Base-by-base conservation (phyloP, 257 asterid species). In the Primulina eburnea region DNA sequence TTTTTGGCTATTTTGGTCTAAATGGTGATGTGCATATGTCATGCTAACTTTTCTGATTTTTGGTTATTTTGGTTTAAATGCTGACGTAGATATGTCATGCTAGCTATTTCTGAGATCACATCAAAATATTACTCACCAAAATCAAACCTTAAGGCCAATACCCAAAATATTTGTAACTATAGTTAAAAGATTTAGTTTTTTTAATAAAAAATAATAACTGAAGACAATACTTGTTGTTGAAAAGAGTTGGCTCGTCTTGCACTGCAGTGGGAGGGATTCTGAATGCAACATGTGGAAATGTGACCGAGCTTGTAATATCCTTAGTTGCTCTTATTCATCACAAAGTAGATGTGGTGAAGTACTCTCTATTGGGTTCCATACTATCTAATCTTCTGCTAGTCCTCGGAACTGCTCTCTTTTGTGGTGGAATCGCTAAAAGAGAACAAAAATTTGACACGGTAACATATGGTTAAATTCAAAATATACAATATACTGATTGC, bases 261-360 rank as follows among this genome's bases (percentile, higher is more conserved):
- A 59, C 60, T 76, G 65, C 83, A 91, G 97, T 87, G 72, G 97
- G 97, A 55, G 97, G 96, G 21, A 89, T 92, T 32, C 82, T 92
- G 64, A 92, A 92, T 75, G 96, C 97, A 55, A 89, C 97, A 18
- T 92, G 96, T 74, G 97, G 97, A 57, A 92, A 92, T 75, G 95
- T 95, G 0, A 92, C 96, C 0, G 97, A 92, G 80, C 83, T 91
- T 12, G 84, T 92, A 24, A 92, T 92, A 65, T 90, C 95, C 16
- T 88, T 92, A 3, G 73, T 92, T 60, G 98, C 98, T 32, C 85
- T 92, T 2, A 5, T 68, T 2, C 67, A 82, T 33, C 72, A 82
- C 83, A 89, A 92, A 83, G 88, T 89, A 1, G 90, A 83, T 28
- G 89, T 92, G 1, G 95, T 92, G 6, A 92, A 92, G 29, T 92